Conservation (phyloP, 495 filamentous ascomycete genomes). For the Gamarada debralockiae region DNA sequence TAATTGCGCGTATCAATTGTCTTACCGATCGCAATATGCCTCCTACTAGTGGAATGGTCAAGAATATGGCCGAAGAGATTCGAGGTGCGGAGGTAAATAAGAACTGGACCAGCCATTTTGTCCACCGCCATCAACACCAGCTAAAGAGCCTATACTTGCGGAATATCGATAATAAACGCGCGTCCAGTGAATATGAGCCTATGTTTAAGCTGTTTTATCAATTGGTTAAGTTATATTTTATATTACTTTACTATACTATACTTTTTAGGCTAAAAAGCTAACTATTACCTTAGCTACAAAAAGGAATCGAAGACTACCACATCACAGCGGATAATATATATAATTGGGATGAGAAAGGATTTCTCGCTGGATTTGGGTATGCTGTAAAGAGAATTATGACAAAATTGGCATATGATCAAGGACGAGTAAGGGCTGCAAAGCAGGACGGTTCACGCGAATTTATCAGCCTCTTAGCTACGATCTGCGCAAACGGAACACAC, state of each 20-base stretch:
- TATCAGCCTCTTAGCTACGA: constrained; percentile 3
- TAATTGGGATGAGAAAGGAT: constrained; percentile 9
- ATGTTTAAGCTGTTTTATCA: constrained; percentile 6
- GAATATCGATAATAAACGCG: constrained; percentile 9
- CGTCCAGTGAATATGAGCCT: neutral
- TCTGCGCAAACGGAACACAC: neutral
- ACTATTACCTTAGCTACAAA: neutral
- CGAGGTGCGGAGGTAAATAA: neutral
- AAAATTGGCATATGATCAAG: neutral
- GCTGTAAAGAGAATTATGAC: constrained; percentile 27
- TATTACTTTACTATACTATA: neutral
- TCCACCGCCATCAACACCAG: neutral
- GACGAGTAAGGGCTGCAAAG: neutral
- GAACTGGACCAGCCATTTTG: constrained; percentile 11
- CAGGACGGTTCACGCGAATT: constrained; percentile 5
- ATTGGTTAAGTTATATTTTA: neutral
- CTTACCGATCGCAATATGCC: constrained; percentile 6
- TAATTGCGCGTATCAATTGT: constrained; percentile 8
- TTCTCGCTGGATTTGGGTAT: constrained; percentile 8
- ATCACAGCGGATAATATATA: constrained; percentile 11
- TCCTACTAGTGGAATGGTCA: constrained; percentile 12
- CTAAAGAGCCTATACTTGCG: constrained; percentile 13
- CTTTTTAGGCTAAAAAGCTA: neutral
- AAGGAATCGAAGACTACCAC: constrained; percentile 2
- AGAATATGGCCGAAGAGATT: constrained; percentile 12